phyloP scores from a whole-genome alignment of 768 basidiomycete species.

The Auriscalpium microsporum region DNA sequence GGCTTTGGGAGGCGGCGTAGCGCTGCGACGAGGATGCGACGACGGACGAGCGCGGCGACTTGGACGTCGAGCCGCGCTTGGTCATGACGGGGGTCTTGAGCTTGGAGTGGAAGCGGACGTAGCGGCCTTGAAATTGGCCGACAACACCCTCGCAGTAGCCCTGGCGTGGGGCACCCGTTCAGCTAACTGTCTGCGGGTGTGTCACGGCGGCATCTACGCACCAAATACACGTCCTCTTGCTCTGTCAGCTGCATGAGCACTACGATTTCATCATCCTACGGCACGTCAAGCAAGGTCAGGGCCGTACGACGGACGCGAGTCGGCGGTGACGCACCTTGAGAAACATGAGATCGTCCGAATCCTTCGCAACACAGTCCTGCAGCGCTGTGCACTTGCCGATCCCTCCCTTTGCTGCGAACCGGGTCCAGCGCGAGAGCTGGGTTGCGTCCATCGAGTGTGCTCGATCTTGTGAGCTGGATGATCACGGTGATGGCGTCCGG shows the following conservation, averaged over 20 bases:
- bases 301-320: background rate
- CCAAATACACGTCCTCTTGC: conserved; percentile 50
- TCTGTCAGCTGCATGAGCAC: conserved; percentile 66
- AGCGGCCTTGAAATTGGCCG: conserved; percentile 54
- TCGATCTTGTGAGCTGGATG: too few species aligned
- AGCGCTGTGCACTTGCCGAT: conserved; percentile 73
- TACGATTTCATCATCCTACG: conserved; percentile 69
- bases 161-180: conserved; percentile 28
- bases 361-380: conserved; percentile 69
- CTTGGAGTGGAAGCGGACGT: conserved; percentile 64
- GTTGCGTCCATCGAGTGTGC: conserved; percentile 47
- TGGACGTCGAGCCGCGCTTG: conserved; percentile 44
- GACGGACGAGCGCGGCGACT: conserved; percentile 21
- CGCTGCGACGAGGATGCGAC: conserved; percentile 6
- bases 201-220: conserved; percentile 26
- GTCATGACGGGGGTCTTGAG: conserved; percentile 77
- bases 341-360: conserved; percentile 78
- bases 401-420: conserved; percentile 80
- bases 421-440: conserved; percentile 72
- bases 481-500: too few species aligned
- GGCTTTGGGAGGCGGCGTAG: conserved; percentile 21
- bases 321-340: conserved; percentile 47
- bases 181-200: background rate
- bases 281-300: background rate
- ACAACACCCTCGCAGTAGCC: conserved; percentile 87